Conservation (phyloP, 2,329 filamentous ascomycete genomes). For the Hymenoscyphus scutula region DNA sequence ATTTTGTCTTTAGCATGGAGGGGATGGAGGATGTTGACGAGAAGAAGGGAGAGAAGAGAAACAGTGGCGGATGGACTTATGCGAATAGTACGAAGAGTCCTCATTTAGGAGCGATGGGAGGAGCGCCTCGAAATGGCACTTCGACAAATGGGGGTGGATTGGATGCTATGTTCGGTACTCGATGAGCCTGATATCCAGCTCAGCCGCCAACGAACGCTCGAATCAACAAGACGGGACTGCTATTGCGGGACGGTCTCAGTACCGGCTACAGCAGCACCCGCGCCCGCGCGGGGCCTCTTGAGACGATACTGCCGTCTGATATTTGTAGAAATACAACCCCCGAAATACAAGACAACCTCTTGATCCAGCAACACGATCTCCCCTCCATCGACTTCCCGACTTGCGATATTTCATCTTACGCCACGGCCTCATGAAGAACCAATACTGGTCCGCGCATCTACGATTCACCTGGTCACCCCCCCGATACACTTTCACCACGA, state of each 20-base stretch:
- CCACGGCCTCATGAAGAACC: background rate
- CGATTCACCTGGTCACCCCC: background rate
- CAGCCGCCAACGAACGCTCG: background rate
- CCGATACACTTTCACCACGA: background rate
- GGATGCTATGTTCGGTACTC: constrained; percentile 17
- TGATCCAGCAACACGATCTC: background rate
- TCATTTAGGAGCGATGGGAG: constrained; percentile 25
- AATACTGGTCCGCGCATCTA: background rate
- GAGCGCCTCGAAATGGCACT: constrained; percentile 17
- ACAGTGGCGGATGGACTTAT: constrained; percentile 35
- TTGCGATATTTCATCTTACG: background rate
- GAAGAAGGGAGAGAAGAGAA: constrained; percentile 44
- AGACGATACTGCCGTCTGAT: background rate
- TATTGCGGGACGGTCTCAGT: too few species aligned
- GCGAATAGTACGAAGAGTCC: constrained; percentile 25
- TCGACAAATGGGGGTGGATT: constrained; percentile 17
- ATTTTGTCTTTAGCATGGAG: constrained; percentile 66
- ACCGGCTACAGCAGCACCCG: background rate
- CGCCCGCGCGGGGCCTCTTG: background rate
- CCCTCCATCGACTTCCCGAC: background rate
- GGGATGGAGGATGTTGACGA: constrained; percentile 59
- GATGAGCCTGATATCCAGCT: constrained; percentile 6
- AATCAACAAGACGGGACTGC: too few species aligned
- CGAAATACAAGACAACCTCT: background rate
- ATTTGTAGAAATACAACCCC: background rate